Percentiles rank a stretch among this genome's conserved stretches.
Evolutionary conservation across 495 filamentous ascomycete species (phyloP).

Genomic region (Bryoglossum gracile): DNA sequence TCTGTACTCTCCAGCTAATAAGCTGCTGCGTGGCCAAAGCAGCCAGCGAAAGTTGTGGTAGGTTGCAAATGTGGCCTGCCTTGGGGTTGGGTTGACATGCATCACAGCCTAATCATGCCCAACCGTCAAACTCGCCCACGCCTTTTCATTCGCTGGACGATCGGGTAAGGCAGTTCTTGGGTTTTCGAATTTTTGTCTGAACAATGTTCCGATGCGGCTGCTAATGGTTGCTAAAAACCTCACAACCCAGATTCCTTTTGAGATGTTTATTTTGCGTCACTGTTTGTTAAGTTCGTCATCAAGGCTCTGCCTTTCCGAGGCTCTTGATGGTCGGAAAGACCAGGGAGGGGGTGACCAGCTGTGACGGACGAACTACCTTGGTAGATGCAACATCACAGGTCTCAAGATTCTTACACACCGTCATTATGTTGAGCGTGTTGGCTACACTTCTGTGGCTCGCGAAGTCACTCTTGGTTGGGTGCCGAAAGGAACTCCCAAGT

Average conservation of each 20-base stretch:
- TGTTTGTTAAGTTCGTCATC: no score
- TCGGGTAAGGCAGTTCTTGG: neutral
- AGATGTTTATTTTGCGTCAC: no score
- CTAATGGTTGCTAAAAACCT: conserved; percentile 5
- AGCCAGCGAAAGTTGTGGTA: conserved; percentile 14
- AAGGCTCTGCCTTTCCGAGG: neutral
- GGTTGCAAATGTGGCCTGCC: conserved; percentile 13
- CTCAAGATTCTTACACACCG: no score
- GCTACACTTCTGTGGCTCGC: no score
- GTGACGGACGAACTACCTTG: no score
- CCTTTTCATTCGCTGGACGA: conserved; percentile 6
- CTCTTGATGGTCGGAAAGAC: conserved; percentile 3
- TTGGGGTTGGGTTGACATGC: conserved; percentile 23
- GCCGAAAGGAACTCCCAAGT: no score
- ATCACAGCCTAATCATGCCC: conserved; percentile 22
- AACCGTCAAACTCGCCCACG: neutral
- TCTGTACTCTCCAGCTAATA: no score
- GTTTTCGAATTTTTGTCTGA: neutral
- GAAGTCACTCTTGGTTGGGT: no score
- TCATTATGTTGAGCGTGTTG: no score
- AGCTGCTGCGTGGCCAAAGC: no score
- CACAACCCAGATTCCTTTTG: conserved; percentile 1
- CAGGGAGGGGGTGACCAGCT: no score
- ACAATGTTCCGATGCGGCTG: conserved; percentile 12
- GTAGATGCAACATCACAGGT: no score